A percentile compares a stretch with the other conserved stretches of the same genome.
Evolutionary conservation across 805 yeast species (phyloP).

Genomic region (Scheffersomyces stipitis): DNA sequence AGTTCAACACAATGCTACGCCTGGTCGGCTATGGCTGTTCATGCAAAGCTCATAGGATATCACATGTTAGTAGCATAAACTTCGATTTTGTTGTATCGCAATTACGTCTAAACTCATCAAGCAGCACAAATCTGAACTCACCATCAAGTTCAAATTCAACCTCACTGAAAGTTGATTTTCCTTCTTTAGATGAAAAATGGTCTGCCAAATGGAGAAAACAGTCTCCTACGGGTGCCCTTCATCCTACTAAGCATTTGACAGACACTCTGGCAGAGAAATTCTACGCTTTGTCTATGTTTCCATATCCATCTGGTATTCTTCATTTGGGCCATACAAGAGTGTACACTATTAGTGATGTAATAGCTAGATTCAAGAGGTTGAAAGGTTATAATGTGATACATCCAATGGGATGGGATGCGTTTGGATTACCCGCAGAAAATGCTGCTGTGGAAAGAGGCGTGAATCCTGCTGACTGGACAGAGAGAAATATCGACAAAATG

Average conservation of each 20-base stretch:
- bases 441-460: constrained; percentile 89
- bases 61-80: background rate
- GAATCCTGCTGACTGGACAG: constrained; percentile 84
- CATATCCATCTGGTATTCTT: constrained; percentile 90
- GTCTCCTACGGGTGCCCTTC: constrained; percentile 33
- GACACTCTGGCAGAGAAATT: constrained; percentile 30
- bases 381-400: constrained; percentile 79
- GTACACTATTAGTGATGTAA: constrained; percentile 83
- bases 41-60: background rate
- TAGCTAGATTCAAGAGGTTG: constrained; percentile 75
- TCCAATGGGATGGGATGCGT: constrained; percentile 99
- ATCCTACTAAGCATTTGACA: constrained; percentile 29
- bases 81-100: background rate
- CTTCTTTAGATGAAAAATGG: constrained; percentile 55
- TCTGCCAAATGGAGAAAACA: constrained; percentile 42
- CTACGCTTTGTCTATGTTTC: constrained; percentile 85
- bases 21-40: too few species aligned
- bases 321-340: constrained; percentile 96
- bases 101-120: background rate
- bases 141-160: background rate
- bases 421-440: constrained; percentile 97
- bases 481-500: constrained; percentile 78
- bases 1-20: too few species aligned
- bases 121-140: too few species aligned
- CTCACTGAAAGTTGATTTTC: constrained; percentile 12